Evolutionary conservation across 2,329 filamentous ascomycete species (phyloP), one percentile per base, ranked within the genome.

Genomic region (Cylindrodendrum hubeiense): DNA sequence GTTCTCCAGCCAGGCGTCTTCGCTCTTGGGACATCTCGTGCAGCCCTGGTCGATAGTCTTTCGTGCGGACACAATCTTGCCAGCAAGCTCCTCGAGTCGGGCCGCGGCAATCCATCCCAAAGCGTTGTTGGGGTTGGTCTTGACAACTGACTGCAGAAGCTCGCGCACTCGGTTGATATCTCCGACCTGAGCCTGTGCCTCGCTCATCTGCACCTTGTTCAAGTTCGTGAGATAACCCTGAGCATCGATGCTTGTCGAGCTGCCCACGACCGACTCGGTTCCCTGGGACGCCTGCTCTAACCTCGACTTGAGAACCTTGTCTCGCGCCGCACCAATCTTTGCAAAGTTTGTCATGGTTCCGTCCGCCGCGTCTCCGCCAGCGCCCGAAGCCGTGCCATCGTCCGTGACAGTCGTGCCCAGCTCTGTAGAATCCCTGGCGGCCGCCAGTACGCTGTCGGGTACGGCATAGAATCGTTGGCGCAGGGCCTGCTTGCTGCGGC

Each of bases 271-370:
- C 5, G 91, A 89, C 13, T 88, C 90, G 19, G 87, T 89, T 10
- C 83, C 90, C 68, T 91, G 88, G 5, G 93, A 95, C 8, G 94
- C 95, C 77, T 97, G 93, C 74, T 98, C 95, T 44, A 99, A 85
- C 71, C 93, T 91, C n/a, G 97, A 95, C 78, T 97, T 92, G 57
- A 99, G 87, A 43, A 98, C 96, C 80, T 97, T 98, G 83, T 98
- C 94, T 82, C 96, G 90, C 21, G 96, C 97, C 47, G 95, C 94
- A 80, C 97, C 96, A 68, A 99, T 98, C 79, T 97, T 93, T 47
- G 95, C 95, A 78, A 99, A 99, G 78, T 99, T 98, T 12, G 95
- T 99, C 89, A 97, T 96, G 1, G 94, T 97, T 2, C 95, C 95
- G 75, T 97, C 94, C 63, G 90, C 87, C 28, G 79, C 81, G 51